Evolutionary conservation across 2,329 filamentous ascomycete genomes (phyloP).

Genomic region (Aspergillus fischeri): DNA sequence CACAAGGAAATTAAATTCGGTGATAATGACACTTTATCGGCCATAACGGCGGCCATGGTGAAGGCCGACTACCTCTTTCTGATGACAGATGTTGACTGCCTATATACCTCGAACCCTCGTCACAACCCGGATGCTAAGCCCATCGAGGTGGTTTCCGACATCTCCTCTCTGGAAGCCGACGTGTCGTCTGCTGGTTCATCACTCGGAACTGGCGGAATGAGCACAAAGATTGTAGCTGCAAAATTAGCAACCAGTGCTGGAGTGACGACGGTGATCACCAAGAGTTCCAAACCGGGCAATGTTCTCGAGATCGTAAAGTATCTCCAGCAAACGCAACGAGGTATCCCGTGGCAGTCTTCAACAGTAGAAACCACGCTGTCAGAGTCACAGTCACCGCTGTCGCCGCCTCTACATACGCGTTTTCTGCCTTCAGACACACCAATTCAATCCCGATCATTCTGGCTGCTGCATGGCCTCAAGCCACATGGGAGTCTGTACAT

Average conservation of each 20-base stretch:
- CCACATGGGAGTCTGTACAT: constrained; percentile 91
- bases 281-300: constrained; percentile 89
- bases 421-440: constrained; percentile 82
- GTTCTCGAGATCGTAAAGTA: constrained; percentile 82
- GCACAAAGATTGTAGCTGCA: constrained; percentile 93
- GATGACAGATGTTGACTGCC: constrained; percentile 97
- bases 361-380: constrained; percentile 19
- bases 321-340: constrained; percentile 59
- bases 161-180: constrained; percentile 75
- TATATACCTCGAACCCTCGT: constrained; percentile 94
- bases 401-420: constrained; percentile 75
- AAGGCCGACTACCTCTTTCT: constrained; percentile 94
- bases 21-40: constrained; percentile 95
- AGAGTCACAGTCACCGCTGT: constrained; percentile 44
- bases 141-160: constrained; percentile 90
- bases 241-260: constrained; percentile 88
- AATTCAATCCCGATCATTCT: constrained; percentile 92
- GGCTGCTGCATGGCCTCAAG: constrained; percentile 87
- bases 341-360: constrained; percentile 13
- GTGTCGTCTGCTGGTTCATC: constrained; percentile 86
- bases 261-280: constrained; percentile 92
- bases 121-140: constrained; percentile 78
- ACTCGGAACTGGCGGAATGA: constrained; percentile 93
- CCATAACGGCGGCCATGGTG: constrained; percentile 95
- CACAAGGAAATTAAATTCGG: constrained; percentile 90